Conservation (phyloP, 331 rosid species). For the Malus hybrid region DNA sequence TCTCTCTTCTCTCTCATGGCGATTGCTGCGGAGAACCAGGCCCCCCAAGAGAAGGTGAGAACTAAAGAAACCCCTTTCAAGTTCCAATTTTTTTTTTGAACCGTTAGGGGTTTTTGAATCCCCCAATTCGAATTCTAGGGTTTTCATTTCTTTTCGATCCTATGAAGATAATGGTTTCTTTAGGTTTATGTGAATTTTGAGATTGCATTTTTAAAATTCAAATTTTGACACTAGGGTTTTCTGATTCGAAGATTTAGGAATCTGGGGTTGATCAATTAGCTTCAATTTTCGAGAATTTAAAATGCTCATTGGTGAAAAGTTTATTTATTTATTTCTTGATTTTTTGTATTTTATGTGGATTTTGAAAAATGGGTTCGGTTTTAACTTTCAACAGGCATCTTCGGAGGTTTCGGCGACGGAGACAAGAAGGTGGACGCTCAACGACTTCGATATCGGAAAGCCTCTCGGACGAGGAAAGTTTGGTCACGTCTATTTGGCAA, state of each 20-base stretch:
- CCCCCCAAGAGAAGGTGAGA: conserved; percentile 56
- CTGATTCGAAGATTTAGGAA: neutral
- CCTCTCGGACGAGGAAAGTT: conserved; percentile 98
- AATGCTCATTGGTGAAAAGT: neutral
- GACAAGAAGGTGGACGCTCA: conserved; percentile 77
- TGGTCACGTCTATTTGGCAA: conserved; percentile 96
- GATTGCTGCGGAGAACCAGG: conserved; percentile 59
- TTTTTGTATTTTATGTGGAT: neutral
- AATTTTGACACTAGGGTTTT: neutral
- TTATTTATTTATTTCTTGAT: neutral
- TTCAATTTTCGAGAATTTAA: neutral
- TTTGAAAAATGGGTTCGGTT: neutral
- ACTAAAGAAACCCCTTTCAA: neutral
- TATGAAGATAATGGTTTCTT: neutral
- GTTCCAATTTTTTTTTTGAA: neutral
- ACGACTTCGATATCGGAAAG: conserved; percentile 90
- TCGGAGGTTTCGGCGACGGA: conserved; percentile 57
- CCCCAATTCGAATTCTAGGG: conserved; percentile 25
- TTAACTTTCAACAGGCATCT: conserved; percentile 32
- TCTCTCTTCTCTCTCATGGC: conserved; percentile 43
- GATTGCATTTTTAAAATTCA: neutral
- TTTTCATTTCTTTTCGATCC: conserved; percentile 3
- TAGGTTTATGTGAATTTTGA: neutral
- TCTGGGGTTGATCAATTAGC: neutral
- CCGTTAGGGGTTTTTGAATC: neutral